A percentile compares a stretch with the other conserved stretches of the same genome.
phyloP scores from a whole-genome alignment of 176 grass and related monocot genomes.

The Bolboschoenus planiculmis region DNA sequence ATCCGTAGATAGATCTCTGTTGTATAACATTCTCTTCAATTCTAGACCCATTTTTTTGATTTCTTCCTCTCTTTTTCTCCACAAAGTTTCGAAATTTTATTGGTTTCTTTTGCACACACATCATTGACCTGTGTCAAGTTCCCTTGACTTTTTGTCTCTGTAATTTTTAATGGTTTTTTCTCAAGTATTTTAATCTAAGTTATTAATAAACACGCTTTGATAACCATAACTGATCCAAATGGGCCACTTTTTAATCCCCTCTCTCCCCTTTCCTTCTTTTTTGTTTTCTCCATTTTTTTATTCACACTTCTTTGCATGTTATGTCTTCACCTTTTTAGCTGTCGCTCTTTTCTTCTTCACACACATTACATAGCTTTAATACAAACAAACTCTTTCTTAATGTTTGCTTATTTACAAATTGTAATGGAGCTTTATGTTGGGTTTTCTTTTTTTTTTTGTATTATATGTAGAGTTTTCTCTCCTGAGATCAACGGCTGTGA shows the following conservation, averaged over 20 bases:
- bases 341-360: neutral
- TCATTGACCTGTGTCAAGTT: conserved; percentile 1
- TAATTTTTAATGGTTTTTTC: neutral
- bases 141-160: neutral
- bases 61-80: neutral
- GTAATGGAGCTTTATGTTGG: conserved; percentile 2
- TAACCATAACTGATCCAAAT: conserved; percentile 4
- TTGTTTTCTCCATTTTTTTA: neutral
- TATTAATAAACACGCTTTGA: conserved; percentile 14
- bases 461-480: neutral
- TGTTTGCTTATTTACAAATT: neutral
- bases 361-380: neutral
- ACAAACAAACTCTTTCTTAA: conserved; percentile 2
- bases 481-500: conserved; percentile 7
- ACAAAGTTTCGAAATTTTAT: neutral
- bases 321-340: neutral
- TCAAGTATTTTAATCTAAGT: neutral
- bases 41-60: neutral
- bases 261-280: neutral
- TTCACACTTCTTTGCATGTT: conserved; percentile 6
- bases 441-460: neutral
- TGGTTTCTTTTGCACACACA: conserved; percentile 9
- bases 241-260: neutral
- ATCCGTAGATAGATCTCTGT: neutral
- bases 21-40: neutral